Evolutionary conservation across 352 stramenopile species (phyloP).

Genomic region (Globisporangium mamillatum): DNA sequence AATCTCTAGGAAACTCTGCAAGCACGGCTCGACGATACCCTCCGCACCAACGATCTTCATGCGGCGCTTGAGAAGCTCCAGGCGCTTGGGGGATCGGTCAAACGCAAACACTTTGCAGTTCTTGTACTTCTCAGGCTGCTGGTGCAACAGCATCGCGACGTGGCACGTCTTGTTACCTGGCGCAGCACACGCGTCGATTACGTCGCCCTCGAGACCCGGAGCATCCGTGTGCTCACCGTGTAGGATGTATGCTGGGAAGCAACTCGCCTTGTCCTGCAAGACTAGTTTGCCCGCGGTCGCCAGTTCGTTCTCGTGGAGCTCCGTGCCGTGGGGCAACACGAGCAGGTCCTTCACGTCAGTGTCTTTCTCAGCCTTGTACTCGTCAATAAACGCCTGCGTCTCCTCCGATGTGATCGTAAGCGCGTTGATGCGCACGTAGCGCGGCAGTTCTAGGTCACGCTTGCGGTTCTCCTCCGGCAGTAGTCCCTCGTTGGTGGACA

Average conservation of each 20-base stretch:
- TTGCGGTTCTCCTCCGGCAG: constrained; percentile 78
- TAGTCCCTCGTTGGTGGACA: constrained; percentile 73
- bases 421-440: constrained; percentile 95
- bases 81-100: constrained; percentile 87
- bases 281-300: constrained; percentile 87
- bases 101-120: constrained; percentile 92
- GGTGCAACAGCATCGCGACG: constrained; percentile 88
- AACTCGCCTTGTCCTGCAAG: constrained; percentile 97
- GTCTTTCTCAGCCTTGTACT: constrained; percentile 73
- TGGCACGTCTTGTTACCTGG: constrained; percentile 99
- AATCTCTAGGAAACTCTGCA: constrained; percentile 92
- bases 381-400: constrained; percentile 38
- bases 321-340: constrained; percentile 85
- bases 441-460: constrained; percentile 59
- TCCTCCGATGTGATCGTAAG: constrained; percentile 58
- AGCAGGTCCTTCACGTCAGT: constrained; percentile 89
- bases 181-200: constrained; percentile 96
- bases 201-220: constrained; percentile 59
- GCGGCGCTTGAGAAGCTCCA: constrained; percentile 85
- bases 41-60: constrained; percentile 84
- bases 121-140: constrained; percentile 53
- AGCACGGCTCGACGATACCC: constrained; percentile 72
- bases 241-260: constrained; percentile 95
- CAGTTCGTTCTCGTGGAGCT: constrained; percentile 82
- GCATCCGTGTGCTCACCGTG: constrained; percentile 63